Evolutionary conservation across 2,329 filamentous ascomycete genomes (phyloP), one percentile per base, ranked within the genome.

Genomic region (Microsporum ferrugineum): DNA sequence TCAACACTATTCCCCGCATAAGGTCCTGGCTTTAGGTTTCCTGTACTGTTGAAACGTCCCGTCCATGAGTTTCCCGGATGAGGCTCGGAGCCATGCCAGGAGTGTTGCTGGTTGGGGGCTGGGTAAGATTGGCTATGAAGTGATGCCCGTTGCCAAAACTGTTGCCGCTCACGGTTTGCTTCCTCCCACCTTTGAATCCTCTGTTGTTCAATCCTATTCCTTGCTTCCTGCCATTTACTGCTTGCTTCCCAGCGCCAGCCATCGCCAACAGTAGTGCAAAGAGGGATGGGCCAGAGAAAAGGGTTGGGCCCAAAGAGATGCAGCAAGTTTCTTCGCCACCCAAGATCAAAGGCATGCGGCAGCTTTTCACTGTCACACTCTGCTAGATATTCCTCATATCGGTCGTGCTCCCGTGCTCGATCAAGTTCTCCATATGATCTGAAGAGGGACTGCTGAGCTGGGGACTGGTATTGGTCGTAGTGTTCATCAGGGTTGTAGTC

Each of bases 181-280:
- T 66, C 65, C 6, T 75, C 72, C 58, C 72, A 70, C 7, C 62
- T 56, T 41, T 62, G 57, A n/a, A 61, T 41, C 39, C 65, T 59
- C 53, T 76, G 71, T 45, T 70, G 71, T 33, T 74, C 71, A 57
- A 91, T 78, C 23, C 77, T 77, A 4, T 90, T 85, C 49, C 86
- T 80, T 2, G 86, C 88, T 39, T 86, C 84, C 2, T 88, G 65
- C 88, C 94, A 99, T 66, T 83, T 84, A 0, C 83, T 80, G 69
- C 85, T 95, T 0, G 91, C 83, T 68, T 96, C 91, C 94, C 94
- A 99, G 51, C 80, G 81, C 92, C 92, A 99, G 27, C 94, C 94
- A 72, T 99, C 89, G 38, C 92, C 92, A 0, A 84, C 88, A 1
- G 91, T 95, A 69, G 88, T 97, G 72, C 83, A 84, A 53, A 97